Percentiles rank a stretch among this genome's conserved stretches.
Evolutionary conservation across 495 filamentous ascomycete genomes (phyloP).

Genomic region (Chaetomium cochliodes): DNA sequence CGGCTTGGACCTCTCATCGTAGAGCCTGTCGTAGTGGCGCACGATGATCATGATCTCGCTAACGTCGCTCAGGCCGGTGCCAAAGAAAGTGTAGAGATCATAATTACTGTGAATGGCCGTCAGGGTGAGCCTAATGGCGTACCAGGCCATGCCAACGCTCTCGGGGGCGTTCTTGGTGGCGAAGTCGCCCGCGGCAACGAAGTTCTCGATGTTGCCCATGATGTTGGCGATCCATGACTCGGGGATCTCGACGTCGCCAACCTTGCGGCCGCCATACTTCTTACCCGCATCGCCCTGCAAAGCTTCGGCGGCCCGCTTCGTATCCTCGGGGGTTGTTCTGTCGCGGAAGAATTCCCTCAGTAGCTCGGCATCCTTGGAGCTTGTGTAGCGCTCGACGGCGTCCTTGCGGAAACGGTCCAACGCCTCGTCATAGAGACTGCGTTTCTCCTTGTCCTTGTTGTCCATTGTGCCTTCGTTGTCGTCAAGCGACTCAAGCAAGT

Average conservation of each 20-base stretch:
- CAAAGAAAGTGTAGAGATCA: slow-evolving; percentile 36
- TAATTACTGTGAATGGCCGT: slow-evolving; percentile 36
- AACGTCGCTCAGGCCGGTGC: slow-evolving; percentile 31
- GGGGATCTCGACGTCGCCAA: slow-evolving; percentile 29
- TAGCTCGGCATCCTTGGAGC: slow-evolving; percentile 25
- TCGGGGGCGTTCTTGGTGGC: slow-evolving; percentile 30
- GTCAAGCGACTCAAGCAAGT: neutral
- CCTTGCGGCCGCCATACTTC: slow-evolving; percentile 29
- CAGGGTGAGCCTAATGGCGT: slow-evolving; percentile 31
- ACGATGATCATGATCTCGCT: slow-evolving; percentile 37
- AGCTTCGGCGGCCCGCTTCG: slow-evolving; percentile 27
- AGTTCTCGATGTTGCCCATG: slow-evolving; percentile 32
- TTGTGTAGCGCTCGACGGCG: slow-evolving; percentile 14
- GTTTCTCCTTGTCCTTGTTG: slow-evolving; percentile 5
- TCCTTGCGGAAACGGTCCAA: slow-evolving; percentile 25
- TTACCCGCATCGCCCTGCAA: slow-evolving; percentile 23
- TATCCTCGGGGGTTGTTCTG: slow-evolving; percentile 22
- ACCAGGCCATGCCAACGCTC: slow-evolving; percentile 35
- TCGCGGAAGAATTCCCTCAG: slow-evolving; percentile 27
- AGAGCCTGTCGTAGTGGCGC: slow-evolving; percentile 33
- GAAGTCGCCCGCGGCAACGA: slow-evolving; percentile 30
- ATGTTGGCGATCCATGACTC: slow-evolving; percentile 31
- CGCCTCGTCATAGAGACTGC: slow-evolving; percentile 28
- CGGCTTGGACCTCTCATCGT: slow-evolving; percentile 27
- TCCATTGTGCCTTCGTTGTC: neutral